These are phyloP conservation scores for Acanthamoeba triangularis DNA, from an alignment of 208 protist genomes.

Conservation along the genomic window DNA sequence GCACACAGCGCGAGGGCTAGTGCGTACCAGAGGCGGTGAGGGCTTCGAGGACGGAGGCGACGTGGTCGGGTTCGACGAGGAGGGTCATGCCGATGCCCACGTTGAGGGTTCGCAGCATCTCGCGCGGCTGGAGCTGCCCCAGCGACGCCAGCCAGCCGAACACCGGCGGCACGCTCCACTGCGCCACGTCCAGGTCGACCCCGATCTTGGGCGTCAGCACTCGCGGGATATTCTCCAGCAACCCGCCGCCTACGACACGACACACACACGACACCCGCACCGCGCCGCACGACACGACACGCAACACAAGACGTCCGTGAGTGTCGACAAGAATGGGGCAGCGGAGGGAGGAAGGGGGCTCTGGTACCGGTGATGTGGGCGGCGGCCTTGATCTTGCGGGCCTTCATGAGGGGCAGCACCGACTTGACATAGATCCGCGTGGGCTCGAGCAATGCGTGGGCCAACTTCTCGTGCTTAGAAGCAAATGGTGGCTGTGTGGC, in stretches of 20 bases:
- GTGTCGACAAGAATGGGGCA: background rate
- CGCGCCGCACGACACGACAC: too few species aligned
- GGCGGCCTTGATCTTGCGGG: constrained; percentile 82
- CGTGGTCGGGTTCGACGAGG: background rate
- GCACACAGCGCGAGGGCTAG: background rate
- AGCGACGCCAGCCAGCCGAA: constrained; percentile 86
- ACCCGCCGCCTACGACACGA: constrained; percentile 84
- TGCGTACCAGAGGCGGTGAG: background rate
- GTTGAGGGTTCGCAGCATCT: constrained; percentile 79
- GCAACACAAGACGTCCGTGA: too few species aligned
- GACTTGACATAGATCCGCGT: constrained; percentile 88
- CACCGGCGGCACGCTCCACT: constrained; percentile 85
- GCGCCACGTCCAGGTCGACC: constrained; percentile 76
- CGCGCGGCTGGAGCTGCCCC: constrained; percentile 71
- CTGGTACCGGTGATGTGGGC: constrained; percentile 89
- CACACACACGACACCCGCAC: too few species aligned
- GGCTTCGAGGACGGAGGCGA: background rate
- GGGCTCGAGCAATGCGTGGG: constrained; percentile 86
- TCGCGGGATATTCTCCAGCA: constrained; percentile 90
- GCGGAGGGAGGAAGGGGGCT: too few species aligned
- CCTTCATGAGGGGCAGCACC: constrained; percentile 84
- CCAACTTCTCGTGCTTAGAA: constrained; percentile 67
- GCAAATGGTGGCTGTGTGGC: constrained; percentile 68
- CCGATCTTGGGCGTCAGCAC: constrained; percentile 76
- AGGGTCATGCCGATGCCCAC: constrained; percentile 37